phyloP scores from a whole-genome alignment of 2,329 filamentous ascomycete genomes.

The Beauveria australis region DNA sequence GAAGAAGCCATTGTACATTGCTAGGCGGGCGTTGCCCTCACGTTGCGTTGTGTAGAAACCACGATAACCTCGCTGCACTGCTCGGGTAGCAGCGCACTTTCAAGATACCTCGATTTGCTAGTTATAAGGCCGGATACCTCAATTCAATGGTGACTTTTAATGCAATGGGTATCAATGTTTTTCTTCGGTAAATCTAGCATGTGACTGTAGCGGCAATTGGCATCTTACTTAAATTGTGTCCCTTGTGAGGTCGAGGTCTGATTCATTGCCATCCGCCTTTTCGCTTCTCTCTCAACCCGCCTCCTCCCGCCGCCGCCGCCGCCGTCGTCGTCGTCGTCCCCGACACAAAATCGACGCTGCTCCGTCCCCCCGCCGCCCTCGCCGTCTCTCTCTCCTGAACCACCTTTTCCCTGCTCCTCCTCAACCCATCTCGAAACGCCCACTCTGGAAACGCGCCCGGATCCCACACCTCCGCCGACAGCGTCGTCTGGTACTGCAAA shows the following conservation, averaged over 20 bases:
- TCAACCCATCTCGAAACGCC: constrained; percentile 43
- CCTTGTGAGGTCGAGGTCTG: no score
- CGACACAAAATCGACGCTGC: constrained; percentile 42
- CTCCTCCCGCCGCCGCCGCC: background rate
- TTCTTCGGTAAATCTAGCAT: no score
- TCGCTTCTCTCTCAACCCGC: constrained; percentile 24
- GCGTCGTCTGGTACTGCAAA: constrained; percentile 58
- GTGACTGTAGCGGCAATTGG: no score
- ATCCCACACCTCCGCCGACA: constrained; percentile 49
- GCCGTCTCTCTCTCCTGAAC: constrained; percentile 37
- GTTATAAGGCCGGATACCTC: constrained; percentile 5
- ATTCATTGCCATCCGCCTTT: constrained; percentile 19
- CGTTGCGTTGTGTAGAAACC: background rate
- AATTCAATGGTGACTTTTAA: constrained; percentile 11
- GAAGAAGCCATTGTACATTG: background rate
- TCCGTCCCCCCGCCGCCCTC: constrained; percentile 31
- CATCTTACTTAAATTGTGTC: no score
- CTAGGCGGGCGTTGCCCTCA: background rate
- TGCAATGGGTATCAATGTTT: background rate
- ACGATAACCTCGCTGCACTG: constrained; percentile 8
- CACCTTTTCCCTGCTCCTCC: constrained; percentile 38
- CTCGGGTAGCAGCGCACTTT: constrained; percentile 18
- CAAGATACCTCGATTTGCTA: constrained; percentile 25
- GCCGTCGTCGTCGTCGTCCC: background rate
- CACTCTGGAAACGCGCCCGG: constrained; percentile 46